These are phyloP conservation scores for Paecilomyces sp. DNA, from an alignment of 2,329 filamentous ascomycete species.

Conservation along the genomic window DNA sequence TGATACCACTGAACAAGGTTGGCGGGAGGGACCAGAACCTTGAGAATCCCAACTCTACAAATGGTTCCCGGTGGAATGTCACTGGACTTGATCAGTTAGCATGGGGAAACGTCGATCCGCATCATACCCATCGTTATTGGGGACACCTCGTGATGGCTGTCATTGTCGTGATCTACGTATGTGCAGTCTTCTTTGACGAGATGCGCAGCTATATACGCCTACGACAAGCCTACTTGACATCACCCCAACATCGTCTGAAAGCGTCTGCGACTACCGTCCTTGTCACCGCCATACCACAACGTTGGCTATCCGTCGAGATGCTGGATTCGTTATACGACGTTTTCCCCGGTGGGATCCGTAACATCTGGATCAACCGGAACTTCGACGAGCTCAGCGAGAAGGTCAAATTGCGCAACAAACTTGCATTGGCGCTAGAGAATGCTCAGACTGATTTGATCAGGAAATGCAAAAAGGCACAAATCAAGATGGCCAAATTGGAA, in stretches of 20 bases:
- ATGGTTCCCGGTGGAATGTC: slow-evolving; percentile 39
- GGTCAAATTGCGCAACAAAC: slow-evolving; percentile 63
- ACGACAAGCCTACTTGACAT: slow-evolving; percentile 88
- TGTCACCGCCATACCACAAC: slow-evolving; percentile 80
- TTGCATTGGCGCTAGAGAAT: slow-evolving; percentile 66
- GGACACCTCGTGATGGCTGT: slow-evolving; percentile 78
- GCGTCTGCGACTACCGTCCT: slow-evolving; percentile 94
- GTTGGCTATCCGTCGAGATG: slow-evolving; percentile 81
- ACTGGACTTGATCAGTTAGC: slow-evolving; percentile 73
- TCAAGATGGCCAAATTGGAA: slow-evolving; percentile 61
- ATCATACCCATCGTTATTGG: slow-evolving; percentile 65
- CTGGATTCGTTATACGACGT: slow-evolving; percentile 85
- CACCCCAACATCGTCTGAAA: slow-evolving; percentile 84
- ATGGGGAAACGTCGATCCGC: slow-evolving; percentile 73
- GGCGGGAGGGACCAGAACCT: slow-evolving; percentile 59
- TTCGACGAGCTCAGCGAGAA: slow-evolving; percentile 78
- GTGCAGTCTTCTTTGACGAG: slow-evolving; percentile 79
- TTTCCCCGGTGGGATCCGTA: slow-evolving; percentile 88
- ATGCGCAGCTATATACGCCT: slow-evolving; percentile 83
- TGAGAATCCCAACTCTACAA: slow-evolving; percentile 24
- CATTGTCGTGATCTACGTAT: slow-evolving; percentile 73
- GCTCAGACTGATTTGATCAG: slow-evolving; percentile 83
- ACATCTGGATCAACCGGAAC: slow-evolving; percentile 94
- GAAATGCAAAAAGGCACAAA: slow-evolving; percentile 68
- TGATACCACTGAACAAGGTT: slow-evolving; percentile 76